Evolutionary conservation across 441 rosid genomes (phyloP).

Genomic region (Gossypium gossypioides): DNA sequence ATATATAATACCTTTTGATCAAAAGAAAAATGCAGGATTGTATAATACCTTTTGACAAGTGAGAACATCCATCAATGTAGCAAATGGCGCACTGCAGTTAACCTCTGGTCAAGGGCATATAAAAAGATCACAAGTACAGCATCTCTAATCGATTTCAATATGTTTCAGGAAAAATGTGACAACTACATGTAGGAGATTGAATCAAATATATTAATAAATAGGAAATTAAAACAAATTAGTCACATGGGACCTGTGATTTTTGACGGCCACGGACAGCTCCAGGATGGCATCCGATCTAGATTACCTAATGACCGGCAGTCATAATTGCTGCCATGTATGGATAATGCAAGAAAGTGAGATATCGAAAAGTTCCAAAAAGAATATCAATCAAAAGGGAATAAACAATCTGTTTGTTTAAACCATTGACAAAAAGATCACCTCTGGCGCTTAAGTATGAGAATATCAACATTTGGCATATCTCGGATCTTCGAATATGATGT

Average conservation of each 20-base stretch:
- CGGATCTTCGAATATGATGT: slow-evolving; percentile 38
- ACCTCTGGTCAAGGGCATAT: slow-evolving; percentile 35
- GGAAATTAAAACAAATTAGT: neutral
- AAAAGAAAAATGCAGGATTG: neutral
- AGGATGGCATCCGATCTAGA: slow-evolving; percentile 41
- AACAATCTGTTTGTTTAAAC: neutral
- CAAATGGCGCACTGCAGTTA: slow-evolving; percentile 34
- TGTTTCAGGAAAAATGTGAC: neutral
- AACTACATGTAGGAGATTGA: neutral
- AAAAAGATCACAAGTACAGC: slow-evolving; percentile 4
- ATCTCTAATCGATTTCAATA: neutral
- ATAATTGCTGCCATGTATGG: slow-evolving; percentile 32
- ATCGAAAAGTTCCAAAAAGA: neutral
- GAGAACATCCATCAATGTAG: slow-evolving; percentile 48
- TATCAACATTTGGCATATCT: slow-evolving; percentile 30
- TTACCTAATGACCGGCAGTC: slow-evolving; percentile 34
- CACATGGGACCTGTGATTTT: slow-evolving; percentile 50
- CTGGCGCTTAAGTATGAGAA: slow-evolving; percentile 27
- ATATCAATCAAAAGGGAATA: neutral
- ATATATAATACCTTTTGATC: too few relatives aligned
- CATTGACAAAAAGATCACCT: slow-evolving; percentile 30
- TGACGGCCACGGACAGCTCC: slow-evolving; percentile 54
- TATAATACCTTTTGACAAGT: slow-evolving; percentile 36
- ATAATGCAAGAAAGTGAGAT: neutral
- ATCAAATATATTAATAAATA: neutral